Evolutionary conservation across 2,329 filamentous ascomycete species (phyloP).

Genomic region (Lasiodiplodia gonubiensis): DNA sequence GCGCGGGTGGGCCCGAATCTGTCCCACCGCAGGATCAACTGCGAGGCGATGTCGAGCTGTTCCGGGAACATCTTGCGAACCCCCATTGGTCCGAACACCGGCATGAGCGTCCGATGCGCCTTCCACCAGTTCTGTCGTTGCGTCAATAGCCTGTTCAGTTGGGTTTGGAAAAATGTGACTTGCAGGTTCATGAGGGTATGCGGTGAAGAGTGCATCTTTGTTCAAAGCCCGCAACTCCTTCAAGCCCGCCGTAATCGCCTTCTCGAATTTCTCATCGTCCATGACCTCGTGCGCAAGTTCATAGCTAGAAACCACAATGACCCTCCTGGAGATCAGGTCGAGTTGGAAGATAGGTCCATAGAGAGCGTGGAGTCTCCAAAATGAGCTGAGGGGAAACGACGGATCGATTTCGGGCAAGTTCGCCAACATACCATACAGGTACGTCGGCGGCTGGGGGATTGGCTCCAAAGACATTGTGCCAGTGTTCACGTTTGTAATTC

Average conservation of each 20-base stretch:
- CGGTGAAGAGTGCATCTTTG: slow-evolving; percentile 33
- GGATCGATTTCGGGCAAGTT: slow-evolving; percentile 36
- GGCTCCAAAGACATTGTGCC: slow-evolving; percentile 4
- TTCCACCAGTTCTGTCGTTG: slow-evolving; percentile 31
- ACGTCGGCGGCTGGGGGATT: slow-evolving; percentile 33
- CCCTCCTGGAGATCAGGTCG: slow-evolving; percentile 54
- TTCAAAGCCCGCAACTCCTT: slow-evolving; percentile 30
- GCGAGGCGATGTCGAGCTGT: slow-evolving; percentile 43
- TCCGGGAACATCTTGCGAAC: slow-evolving; percentile 41
- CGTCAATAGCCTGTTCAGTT: background rate
- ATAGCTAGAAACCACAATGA: slow-evolving; percentile 54
- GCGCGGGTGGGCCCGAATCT: slow-evolving; percentile 59
- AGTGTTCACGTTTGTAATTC: background rate
- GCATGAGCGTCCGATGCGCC: slow-evolving; percentile 53
- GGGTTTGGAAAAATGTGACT: background rate
- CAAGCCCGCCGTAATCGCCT: slow-evolving; percentile 27
- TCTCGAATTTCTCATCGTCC: slow-evolving; percentile 31
- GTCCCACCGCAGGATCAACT: slow-evolving; percentile 44
- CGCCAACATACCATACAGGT: slow-evolving; percentile 30
- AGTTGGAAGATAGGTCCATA: slow-evolving; percentile 67
- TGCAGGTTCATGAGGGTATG: slow-evolving; percentile 31
- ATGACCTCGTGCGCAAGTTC: slow-evolving; percentile 31
- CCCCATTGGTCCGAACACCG: slow-evolving; percentile 54
- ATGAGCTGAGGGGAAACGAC: slow-evolving; percentile 29
- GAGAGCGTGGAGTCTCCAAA: slow-evolving; percentile 32